Base-by-base conservation (phyloP, 306 rosid genomes). In the Notholithocarpus densiflorus region DNA sequence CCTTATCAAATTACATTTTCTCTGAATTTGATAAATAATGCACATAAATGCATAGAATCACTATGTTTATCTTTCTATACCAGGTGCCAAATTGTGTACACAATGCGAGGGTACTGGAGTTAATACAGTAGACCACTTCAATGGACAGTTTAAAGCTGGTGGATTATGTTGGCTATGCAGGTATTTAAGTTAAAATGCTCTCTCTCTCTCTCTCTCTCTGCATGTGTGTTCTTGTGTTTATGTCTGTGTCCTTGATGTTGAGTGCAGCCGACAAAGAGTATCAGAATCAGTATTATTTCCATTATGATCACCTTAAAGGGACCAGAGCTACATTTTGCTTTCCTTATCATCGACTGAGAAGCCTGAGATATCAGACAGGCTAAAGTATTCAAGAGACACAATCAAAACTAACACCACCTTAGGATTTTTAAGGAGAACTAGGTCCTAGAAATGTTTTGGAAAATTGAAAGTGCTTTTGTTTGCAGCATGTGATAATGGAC, bases 81-180 rank as follows among this genome's bases (percentile, higher is more conserved):
- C 81, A 96, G 99, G 99, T 86, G 96, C 97, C 13, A 75, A 68
- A 52, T 3, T 0, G 34, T 93, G 99, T 70, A 7, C 81, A 74
- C 99, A 96, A 75, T 96, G 99, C 85, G 13, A 93, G 85, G 98
- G 99, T 51, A 51, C 78, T 29, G 99, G 99, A 76, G 93, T 96
- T 40, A 96, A 96, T 80, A 84, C 92, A 48, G 91, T 71, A 29
- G 99, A 96, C 88, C 99, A 93, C 89, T 96, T 89, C 91, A 91
- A 93, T 48, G 99, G 99, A 57, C 96, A 75, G 79, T 93, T 87
- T 64, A 96, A 96, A 86, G 99, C 96, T 1, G 99, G 99, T 77
- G 92, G 89, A 79, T 54, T 93, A 60, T 96, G 99, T 83, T 96
- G 99, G 99, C 81, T 96, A 78, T 96, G 99, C 98, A 93, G 99